These are phyloP conservation scores for Amoeboaphelidium protococcarum DNA, from an alignment of 371 early-diverging fungal genomes.

Conservation along the genomic window DNA sequence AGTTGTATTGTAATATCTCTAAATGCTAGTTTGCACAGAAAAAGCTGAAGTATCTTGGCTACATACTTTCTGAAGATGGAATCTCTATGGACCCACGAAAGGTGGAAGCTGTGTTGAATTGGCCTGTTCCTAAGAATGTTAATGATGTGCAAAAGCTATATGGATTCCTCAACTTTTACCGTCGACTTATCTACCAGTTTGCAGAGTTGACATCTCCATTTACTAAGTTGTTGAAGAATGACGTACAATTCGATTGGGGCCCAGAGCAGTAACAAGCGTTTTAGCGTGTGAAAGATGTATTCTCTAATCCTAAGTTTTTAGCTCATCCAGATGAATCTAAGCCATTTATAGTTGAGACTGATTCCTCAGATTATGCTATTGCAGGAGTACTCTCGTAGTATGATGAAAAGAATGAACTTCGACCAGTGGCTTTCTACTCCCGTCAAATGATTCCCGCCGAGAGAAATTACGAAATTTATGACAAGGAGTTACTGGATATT, in stretches of 20 bases:
- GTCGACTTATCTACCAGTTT: conserved; percentile 16
- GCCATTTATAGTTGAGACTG: conserved; percentile 10
- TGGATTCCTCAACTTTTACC: conserved; percentile 23
- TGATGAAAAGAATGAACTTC: conserved; percentile 2
- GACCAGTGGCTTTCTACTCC: conserved; percentile 16
- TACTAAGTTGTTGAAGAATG: conserved; percentile 11
- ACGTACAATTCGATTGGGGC: conserved; percentile 12
- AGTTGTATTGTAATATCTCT: conserved; percentile 13
- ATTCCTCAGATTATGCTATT: conserved; percentile 11
- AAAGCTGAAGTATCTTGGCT: conserved; percentile 18
- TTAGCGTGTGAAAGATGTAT: conserved; percentile 9
- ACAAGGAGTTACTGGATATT: conserved; percentile 22
- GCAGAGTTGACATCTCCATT: conserved; percentile 14
- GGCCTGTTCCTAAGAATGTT: conserved; percentile 9
- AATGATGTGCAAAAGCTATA: conserved; percentile 18
- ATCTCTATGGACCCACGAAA: conserved; percentile 10
- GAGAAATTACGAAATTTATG: conserved; percentile 17
- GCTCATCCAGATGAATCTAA: conserved; percentile 5
- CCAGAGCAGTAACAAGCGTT: conserved; percentile 11
- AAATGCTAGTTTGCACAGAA: conserved; percentile 21
- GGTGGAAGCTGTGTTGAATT: conserved; percentile 11
- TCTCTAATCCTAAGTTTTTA: conserved; percentile 12
- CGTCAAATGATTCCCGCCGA: conserved; percentile 11
- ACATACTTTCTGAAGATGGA: conserved; percentile 7
- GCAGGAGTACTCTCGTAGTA: conserved; percentile 5